Base-by-base conservation (phyloP, 129 eudicot species). In the Flaveria robusta region DNA sequence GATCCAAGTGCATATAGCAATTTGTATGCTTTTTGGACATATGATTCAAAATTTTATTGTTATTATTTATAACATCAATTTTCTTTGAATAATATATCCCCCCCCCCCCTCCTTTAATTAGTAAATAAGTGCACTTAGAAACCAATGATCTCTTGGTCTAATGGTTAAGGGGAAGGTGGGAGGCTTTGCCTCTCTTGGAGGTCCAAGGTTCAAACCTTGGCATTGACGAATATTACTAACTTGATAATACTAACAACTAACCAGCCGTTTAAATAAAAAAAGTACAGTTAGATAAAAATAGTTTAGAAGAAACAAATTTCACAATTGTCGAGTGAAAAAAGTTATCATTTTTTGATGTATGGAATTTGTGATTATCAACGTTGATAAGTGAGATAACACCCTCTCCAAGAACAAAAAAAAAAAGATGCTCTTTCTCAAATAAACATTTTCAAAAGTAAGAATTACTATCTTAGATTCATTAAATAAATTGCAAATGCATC, bases 291-390 rank as follows among this genome's bases (percentile, higher is more conserved):
- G 7, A 9, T n/a, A 41, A 41, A 50, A 7, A 23, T 70, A 26
- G 19, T 11, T n/a, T 19, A 72, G 19, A 4, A 39, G 12, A 43
- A 72, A 54, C n/a, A 39, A 37, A 42, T 42, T 16, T 59, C 4
- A 29, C 13, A 16, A 60, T 23, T 42, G 9, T 15, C 13, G 27
- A 50, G 24, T 20, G 58, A 49, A 26, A 47, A 9, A 70, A 3
- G 3, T 59, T 24, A 59, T 15, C 46, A 41, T 16, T 31, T 62
- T 74, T 74, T 63, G 46, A 74, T 74, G 70, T 74, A 74, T 74
- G 51, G 78, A 74, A 74, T 74, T 74, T 60, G 70, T 45, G 78
- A 59, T 46, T 74, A 45, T 74, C 70, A 62, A 74, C 70, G 34
- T 74, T 59, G 78, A 47, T 24, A 74, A 19, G 29, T 75, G 71